Evolutionary conservation across 2,329 filamentous ascomycete genomes (phyloP).

Genomic region (Microdochium bolleyi): DNA sequence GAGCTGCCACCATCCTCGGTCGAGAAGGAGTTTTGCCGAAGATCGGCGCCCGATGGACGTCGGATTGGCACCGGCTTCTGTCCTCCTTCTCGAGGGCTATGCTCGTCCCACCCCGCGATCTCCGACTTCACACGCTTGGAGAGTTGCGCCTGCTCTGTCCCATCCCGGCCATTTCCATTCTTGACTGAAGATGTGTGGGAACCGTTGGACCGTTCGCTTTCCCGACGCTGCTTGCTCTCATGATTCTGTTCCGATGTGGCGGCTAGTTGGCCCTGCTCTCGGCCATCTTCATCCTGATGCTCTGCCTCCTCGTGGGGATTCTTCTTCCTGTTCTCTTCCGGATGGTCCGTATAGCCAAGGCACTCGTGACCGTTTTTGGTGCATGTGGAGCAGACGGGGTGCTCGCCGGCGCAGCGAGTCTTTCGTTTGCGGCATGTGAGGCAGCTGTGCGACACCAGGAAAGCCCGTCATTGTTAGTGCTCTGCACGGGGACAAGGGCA

Average conservation of each 20-base stretch:
- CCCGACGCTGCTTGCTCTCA: conserved; percentile 28
- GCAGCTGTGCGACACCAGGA: conserved; percentile 38
- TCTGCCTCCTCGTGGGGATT: conserved; percentile 14
- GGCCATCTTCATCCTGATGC: conserved; percentile 25
- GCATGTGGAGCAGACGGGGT: conserved; percentile 65
- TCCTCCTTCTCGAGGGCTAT: conserved; percentile 9
- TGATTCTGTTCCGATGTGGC: conserved; percentile 26
- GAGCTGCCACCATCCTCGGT: conserved; percentile 30
- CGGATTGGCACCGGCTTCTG: conserved; percentile 10
- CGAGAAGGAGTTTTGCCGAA: conserved; percentile 27
- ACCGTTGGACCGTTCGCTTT: conserved; percentile 27
- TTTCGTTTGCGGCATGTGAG: conserved; percentile 69
- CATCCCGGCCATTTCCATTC: background rate
- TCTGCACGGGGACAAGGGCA: too few relatives aligned
- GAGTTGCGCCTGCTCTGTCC: conserved; percentile 9
- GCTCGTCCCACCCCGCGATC: conserved; percentile 15
- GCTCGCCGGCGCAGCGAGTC: conserved; percentile 67
- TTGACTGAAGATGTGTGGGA: background rate
- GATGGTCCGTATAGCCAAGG: conserved; percentile 53
- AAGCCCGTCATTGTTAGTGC: conserved; percentile 1
- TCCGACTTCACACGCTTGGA: conserved; percentile 19
- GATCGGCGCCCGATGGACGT: background rate
- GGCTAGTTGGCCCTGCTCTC: conserved; percentile 22
- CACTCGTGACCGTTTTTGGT: conserved; percentile 63
- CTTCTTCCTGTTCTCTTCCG: conserved; percentile 37